Evolutionary conservation across 208 protist species (phyloP).

Genomic region (Trypanosoma cruzi): DNA sequence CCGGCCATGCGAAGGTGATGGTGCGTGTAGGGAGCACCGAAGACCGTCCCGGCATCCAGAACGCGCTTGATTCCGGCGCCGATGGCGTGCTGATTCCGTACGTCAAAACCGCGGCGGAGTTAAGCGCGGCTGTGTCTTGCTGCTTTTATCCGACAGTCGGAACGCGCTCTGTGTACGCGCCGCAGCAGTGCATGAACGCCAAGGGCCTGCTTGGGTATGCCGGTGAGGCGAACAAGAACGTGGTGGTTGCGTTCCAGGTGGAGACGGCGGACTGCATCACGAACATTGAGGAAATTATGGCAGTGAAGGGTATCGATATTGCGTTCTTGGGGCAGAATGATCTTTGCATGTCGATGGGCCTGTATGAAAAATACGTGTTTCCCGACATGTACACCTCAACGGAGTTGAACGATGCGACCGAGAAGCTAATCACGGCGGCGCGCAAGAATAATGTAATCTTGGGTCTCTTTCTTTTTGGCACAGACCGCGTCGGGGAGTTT

Average conservation of each 20-base stretch:
- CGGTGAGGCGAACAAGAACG: conserved; percentile 74
- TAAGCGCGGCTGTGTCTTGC: conserved; percentile 72
- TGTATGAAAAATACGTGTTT: conserved; percentile 86
- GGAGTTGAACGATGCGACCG: conserved; percentile 67
- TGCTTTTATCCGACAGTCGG: conserved; percentile 80
- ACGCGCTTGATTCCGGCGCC: conserved; percentile 73
- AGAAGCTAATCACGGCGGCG: conserved; percentile 66
- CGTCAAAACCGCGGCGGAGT: conserved; percentile 78
- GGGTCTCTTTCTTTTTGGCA: conserved; percentile 78
- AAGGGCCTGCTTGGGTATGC: conserved; percentile 79
- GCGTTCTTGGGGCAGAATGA: conserved; percentile 85
- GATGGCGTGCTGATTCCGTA: conserved; percentile 85
- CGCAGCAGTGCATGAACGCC: conserved; percentile 83
- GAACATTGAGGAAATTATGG: conserved; percentile 84
- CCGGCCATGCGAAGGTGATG: conserved; percentile 60
- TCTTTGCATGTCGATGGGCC: conserved; percentile 85
- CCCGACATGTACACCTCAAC: conserved; percentile 81
- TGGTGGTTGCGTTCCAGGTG: conserved; percentile 80
- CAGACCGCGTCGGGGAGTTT: conserved; percentile 82
- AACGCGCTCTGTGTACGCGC: conserved; percentile 76
- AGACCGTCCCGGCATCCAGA: conserved; percentile 79
- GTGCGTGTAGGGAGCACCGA: conserved; percentile 74
- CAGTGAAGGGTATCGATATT: conserved; percentile 77
- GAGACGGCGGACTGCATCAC: conserved; percentile 81
- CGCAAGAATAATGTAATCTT: conserved; percentile 73